These are phyloP conservation scores for Endotrypanum monterogeii DNA, from an alignment of 208 protist genomes.

Conservation along the genomic window DNA sequence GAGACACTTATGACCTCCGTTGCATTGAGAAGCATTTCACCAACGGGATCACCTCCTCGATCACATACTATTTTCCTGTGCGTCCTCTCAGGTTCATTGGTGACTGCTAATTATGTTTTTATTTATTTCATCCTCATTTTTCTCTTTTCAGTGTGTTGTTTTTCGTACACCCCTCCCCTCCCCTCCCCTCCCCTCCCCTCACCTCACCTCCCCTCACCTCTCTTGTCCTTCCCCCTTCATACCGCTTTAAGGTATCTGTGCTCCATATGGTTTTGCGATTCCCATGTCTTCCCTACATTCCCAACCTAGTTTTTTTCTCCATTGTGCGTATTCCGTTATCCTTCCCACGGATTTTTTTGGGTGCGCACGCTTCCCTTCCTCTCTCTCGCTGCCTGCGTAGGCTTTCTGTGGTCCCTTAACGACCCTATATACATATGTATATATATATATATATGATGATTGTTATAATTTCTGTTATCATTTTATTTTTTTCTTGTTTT, in stretches of 20 bases:
- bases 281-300: no score
- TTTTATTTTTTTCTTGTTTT: no score
- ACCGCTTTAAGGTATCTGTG: neutral
- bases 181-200: neutral
- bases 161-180: neutral
- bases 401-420: no score
- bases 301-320: no score
- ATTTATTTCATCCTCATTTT: neutral
- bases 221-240: neutral
- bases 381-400: no score
- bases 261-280: no score
- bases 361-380: no score
- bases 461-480: no score
- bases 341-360: no score
- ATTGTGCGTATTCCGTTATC: no score
- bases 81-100: neutral
- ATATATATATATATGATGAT: no score
- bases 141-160: neutral
- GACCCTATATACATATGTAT: no score
- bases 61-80: neutral
- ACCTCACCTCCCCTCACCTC: neutral
- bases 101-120: neutral
- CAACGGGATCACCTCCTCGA: neutral
- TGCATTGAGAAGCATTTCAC: neutral
- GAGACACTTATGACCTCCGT: neutral